Percentiles rank a stretch among this genome's conserved stretches.
These are phyloP conservation scores for Phoenix roebelenii DNA, from an alignment of 176 grass and related monocot species.

Conservation along the genomic window DNA sequence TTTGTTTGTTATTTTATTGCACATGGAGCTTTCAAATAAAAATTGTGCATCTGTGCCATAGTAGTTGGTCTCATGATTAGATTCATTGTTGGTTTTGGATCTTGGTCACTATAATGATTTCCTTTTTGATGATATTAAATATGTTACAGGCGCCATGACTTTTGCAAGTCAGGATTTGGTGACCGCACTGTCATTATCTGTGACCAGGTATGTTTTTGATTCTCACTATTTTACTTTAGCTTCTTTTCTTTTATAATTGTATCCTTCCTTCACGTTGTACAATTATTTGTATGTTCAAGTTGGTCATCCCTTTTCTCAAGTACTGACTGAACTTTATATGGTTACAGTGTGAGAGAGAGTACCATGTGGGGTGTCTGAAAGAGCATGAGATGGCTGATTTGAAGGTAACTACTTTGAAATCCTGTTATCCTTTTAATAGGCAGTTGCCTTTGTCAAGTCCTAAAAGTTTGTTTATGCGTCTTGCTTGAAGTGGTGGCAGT, in stretches of 20 bases:
- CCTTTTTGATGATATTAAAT: conserved; percentile 9
- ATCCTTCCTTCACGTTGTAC: not conserved
- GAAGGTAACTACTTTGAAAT: conserved; percentile 32
- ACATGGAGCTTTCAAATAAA: no score
- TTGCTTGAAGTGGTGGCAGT: no score
- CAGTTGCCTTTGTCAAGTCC: conserved; percentile 1
- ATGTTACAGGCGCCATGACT: conserved; percentile 35
- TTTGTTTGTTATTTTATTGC: no score
- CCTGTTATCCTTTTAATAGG: not conserved
- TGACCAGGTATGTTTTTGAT: conserved; percentile 29
- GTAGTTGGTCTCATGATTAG: not conserved
- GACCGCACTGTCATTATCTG: conserved; percentile 24
- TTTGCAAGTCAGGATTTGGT: conserved; percentile 4
- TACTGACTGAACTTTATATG: not conserved
- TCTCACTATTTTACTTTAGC: not conserved
- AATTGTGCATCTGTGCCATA: no score
- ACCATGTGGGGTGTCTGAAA: conserved; percentile 25
- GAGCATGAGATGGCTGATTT: conserved; percentile 63
- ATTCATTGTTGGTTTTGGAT: not conserved
- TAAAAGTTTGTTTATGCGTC: not conserved
- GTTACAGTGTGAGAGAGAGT: conserved; percentile 25
- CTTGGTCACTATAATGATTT: not conserved
- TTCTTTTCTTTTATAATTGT: not conserved
- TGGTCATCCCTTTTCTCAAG: no score
- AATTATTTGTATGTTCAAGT: no score